A percentile compares a stretch with the other conserved stretches of the same genome.
phyloP scores from a whole-genome alignment of 169 alveolate genomes.

The Plasmodium coatneyi region DNA sequence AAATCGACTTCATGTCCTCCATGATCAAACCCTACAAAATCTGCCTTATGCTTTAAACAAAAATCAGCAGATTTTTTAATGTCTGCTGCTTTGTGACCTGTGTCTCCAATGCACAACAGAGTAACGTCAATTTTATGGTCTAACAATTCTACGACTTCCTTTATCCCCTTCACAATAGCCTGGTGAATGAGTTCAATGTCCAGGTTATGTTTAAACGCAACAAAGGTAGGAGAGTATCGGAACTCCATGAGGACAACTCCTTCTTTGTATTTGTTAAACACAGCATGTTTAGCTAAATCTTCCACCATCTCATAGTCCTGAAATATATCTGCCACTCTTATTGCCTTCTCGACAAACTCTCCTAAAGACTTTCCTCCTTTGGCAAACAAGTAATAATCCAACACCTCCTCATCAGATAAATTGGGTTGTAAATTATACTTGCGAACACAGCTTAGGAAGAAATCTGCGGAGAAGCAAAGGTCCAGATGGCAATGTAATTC shows the following conservation, averaged over 20 bases:
- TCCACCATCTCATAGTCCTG: conserved; percentile 39
- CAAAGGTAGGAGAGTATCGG: conserved; percentile 74
- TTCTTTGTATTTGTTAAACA: conserved; percentile 75
- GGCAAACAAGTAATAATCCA: conserved; percentile 68
- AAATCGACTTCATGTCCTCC: conserved; percentile 75
- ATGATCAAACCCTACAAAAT: conserved; percentile 77
- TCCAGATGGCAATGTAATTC: conserved; percentile 77
- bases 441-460: conserved; percentile 34
- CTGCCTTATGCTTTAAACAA: conserved; percentile 52
- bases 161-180: conserved; percentile 68
- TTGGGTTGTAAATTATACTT: conserved; percentile 65
- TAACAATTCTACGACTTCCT: conserved; percentile 44
- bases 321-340: conserved; percentile 38
- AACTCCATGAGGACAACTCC: conserved; percentile 77
- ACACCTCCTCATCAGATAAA: conserved; percentile 58
- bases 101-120: conserved; percentile 63
- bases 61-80: conserved; percentile 74
- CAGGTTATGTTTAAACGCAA: conserved; percentile 50
- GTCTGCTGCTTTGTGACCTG: conserved; percentile 56
- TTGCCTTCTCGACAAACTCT: conserved; percentile 22
- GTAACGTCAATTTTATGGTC: conserved; percentile 45
- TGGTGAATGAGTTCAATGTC: conserved; percentile 57
- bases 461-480: conserved; percentile 63
- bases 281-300: conserved; percentile 67
- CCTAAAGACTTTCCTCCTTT: conserved; percentile 57